Evolutionary conservation across 176 grass and related monocot species (phyloP), one percentile per base, ranked within the genome.

Genomic region (Oryza longistaminata): DNA sequence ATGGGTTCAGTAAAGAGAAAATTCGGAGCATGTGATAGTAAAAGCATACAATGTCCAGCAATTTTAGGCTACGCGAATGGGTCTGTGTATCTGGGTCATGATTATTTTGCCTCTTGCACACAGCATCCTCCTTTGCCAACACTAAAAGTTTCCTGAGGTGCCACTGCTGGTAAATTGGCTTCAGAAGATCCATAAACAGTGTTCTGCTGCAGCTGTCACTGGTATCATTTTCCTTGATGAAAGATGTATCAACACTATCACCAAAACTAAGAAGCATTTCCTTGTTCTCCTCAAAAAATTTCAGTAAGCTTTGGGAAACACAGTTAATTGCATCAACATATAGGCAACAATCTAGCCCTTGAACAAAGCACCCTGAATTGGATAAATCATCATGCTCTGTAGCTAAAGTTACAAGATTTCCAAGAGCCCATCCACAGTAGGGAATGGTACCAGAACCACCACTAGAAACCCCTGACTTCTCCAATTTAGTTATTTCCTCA

Each of bases 111-210:
- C 16, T 66, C 25, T 67, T 35, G 70, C 21, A 60, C 21, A 85
- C 33, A 88, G 70, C 76, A 82, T 87, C 80, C 75, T 74, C 58
- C 64, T 95, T 92, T 68, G 81, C 25, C 78, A 93, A 66, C 50
- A 85, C 76, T 74, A 98, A 70, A 83, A 98, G 91, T 61, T 98
- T 95, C 69, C 91, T 95, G n/a, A 98, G 82, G 83, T 95, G 93
- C 93, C 96, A 98, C 75, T 98, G 93, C 83, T 95, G 93, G 85
- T 93, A 78, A 84, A 98, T 89, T 90, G 91, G 96, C 75, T 90
- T 93, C 86, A 98, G 88, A 95, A 98, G 91, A 40, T 93, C 91
- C 70, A 93, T 73, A 87, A 91, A 89, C 49, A 87, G 84, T 66
- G 88, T 75, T 81, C 33, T 74, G 31, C 53, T 77, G 65, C 64